Conservation (phyloP, 768 basidiomycete genomes). For the Sarcomyxa edulis region DNA sequence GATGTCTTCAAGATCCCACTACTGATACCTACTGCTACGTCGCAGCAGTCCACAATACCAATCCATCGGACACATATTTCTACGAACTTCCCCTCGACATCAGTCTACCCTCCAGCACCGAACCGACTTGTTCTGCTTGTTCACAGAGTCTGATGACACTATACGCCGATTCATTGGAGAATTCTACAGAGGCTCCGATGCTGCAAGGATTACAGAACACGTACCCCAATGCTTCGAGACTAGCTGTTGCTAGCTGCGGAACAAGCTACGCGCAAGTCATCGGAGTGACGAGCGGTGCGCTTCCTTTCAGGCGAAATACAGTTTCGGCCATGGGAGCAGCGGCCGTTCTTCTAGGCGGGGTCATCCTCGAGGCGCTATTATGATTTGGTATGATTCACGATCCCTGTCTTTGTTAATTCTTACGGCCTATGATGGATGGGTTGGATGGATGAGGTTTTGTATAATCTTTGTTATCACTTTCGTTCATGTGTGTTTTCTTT, state of each 20-base stretch:
- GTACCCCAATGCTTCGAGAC: slow-evolving; percentile 42
- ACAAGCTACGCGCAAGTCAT: slow-evolving; percentile 42
- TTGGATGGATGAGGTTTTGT: no score
- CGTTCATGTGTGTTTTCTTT: no score
- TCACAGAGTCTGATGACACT: slow-evolving; percentile 50
- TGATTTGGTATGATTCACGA: no score
- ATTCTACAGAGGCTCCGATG: slow-evolving; percentile 24
- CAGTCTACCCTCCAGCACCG: slow-evolving; percentile 41
- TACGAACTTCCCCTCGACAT: slow-evolving; percentile 64
- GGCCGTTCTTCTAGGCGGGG: no score
- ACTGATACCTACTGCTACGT: slow-evolving; percentile 72
- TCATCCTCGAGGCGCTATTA: no score
- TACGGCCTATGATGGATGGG: no score
- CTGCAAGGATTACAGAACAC: slow-evolving; percentile 36
- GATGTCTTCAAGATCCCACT: slow-evolving; percentile 52
- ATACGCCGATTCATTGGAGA: slow-evolving; percentile 41
- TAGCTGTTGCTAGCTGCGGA: slow-evolving; percentile 48
- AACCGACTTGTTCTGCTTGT: slow-evolving; percentile 60
- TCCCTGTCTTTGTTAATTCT: no score
- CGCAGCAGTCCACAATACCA: slow-evolving; percentile 49
- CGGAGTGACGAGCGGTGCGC: slow-evolving; percentile 10
- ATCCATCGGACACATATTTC: slow-evolving; percentile 67
- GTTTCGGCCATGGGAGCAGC: no score
- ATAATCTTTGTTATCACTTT: no score
- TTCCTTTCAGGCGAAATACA: no score